These are phyloP conservation scores for Chaetomiaceae sp. DNA, from an alignment of 2,329 filamentous ascomycete genomes.

Conservation along the genomic window DNA sequence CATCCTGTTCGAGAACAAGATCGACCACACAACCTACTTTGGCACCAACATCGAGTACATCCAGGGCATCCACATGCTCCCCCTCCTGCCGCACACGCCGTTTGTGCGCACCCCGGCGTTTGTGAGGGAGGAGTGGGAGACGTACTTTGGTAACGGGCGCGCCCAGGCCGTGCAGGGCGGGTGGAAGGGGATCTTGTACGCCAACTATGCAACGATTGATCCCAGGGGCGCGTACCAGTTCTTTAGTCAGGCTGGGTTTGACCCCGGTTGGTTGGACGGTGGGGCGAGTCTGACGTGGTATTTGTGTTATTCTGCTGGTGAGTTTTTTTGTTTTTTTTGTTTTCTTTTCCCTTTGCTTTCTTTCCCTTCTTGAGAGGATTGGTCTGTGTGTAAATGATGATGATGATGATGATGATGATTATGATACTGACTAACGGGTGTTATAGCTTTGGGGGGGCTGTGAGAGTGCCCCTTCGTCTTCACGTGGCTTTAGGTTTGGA, in stretches of 20 bases:
- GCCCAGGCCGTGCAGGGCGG: slow-evolving; percentile 64
- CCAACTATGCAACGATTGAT: slow-evolving; percentile 75
- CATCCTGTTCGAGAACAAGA: slow-evolving; percentile 89
- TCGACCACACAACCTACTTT: slow-evolving; percentile 90
- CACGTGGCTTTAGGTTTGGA: not conserved
- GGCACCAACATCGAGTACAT: slow-evolving; percentile 68
- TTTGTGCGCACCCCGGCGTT: slow-evolving; percentile 65
- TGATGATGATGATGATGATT: not conserved
- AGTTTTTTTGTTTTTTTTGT: slow-evolving; percentile 32
- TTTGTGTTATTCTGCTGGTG: slow-evolving; percentile 70
- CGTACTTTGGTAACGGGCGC: slow-evolving; percentile 67
- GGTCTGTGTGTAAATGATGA: too few relatives aligned
- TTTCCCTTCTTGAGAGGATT: not conserved
- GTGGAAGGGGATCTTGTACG: slow-evolving; percentile 82
- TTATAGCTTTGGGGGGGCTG: slow-evolving; percentile 23
- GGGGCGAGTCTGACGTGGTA: slow-evolving; percentile 85
- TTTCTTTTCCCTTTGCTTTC: not conserved
- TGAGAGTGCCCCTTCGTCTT: slow-evolving; percentile 3
- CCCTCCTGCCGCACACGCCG: slow-evolving; percentile 63
- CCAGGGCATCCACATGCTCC: slow-evolving; percentile 78
- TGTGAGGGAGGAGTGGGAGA: slow-evolving; percentile 76
- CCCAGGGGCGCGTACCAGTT: slow-evolving; percentile 67
- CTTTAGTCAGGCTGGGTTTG: slow-evolving; percentile 64
- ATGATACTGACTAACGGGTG: not conserved
- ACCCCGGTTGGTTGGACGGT: slow-evolving; percentile 68